Conservation (phyloP, 1,284 basidiomycete genomes). For the Stereum hirsutum region DNA sequence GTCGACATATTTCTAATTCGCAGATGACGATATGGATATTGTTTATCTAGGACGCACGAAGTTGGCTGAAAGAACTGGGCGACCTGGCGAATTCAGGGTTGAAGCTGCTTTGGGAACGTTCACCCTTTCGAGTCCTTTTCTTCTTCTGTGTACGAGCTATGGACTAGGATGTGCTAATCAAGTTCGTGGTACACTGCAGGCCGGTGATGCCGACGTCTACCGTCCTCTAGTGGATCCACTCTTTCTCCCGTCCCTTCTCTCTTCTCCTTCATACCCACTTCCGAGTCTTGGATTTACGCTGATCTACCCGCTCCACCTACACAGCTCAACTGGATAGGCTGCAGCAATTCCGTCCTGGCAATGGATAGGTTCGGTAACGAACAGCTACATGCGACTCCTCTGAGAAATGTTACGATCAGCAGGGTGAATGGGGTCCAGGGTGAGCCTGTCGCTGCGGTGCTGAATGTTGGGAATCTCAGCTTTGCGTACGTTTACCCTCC, state of each 20-base stretch:
- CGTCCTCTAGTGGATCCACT: not conserved
- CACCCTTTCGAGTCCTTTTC: not conserved
- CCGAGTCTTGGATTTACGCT: too few species aligned
- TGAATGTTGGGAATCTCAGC: not conserved
- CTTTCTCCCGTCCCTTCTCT: not conserved
- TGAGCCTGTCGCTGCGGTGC: slow-evolving; percentile 1
- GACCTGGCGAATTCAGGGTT: slow-evolving; percentile 42
- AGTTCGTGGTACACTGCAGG: not conserved
- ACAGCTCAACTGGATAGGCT: slow-evolving; percentile 1
- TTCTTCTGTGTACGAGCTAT: too few species aligned
- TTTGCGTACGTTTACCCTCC: not conserved
- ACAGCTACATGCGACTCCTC: not conserved
- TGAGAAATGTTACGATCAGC: not conserved
- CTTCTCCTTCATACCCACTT: not conserved
- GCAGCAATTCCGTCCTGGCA: not conserved
- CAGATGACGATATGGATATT: too few species aligned
- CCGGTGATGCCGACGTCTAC: slow-evolving; percentile 1
- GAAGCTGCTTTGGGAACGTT: slow-evolving; percentile 23
- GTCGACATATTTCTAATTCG: not conserved
- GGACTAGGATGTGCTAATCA: too few species aligned
- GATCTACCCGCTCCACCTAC: not conserved
- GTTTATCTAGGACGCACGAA: slow-evolving; percentile 35
- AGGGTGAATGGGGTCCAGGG: too few species aligned
- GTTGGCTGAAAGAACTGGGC: slow-evolving; percentile 41
- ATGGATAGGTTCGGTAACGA: slow-evolving; percentile 1